A percentile compares a stretch with the other conserved stretches of the same genome.
These are phyloP conservation scores for Debaryomycetaceae sp. DNA, from an alignment of 1,139 yeast species.

Conservation along the genomic window DNA sequence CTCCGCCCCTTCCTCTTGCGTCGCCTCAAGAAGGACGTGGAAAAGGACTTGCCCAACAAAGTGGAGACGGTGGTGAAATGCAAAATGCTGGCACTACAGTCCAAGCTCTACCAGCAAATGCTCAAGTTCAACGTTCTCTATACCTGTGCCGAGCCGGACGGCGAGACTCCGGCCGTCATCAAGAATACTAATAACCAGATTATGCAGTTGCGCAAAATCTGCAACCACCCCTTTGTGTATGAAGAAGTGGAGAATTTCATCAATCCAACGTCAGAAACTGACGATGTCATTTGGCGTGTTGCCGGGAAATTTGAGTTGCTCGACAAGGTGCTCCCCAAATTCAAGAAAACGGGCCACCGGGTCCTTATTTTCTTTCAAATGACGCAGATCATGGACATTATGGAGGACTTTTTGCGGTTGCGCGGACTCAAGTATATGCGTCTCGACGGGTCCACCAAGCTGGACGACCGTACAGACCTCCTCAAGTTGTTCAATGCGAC, in stretches of 20 bases:
- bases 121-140: conserved; percentile 57
- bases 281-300: conserved; percentile 64
- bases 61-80: conserved; percentile 93
- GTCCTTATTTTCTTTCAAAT: conserved; percentile 77
- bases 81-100: conserved; percentile 83
- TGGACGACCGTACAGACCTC: conserved; percentile 68
- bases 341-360: conserved; percentile 66
- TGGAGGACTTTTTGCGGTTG: conserved; percentile 71
- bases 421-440: conserved; percentile 60
- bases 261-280: conserved; percentile 63
- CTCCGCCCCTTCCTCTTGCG: conserved; percentile 88
- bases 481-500: conserved; percentile 66
- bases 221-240: conserved; percentile 96
- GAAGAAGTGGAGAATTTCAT: conserved; percentile 86
- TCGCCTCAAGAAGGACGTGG: conserved; percentile 94
- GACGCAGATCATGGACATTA: conserved; percentile 83
- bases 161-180: conserved; percentile 36
- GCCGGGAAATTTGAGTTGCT: conserved; percentile 73
- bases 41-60: conserved; percentile 90
- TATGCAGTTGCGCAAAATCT: conserved; percentile 92
- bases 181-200: conserved; percentile 85
- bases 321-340: conserved; percentile 65
- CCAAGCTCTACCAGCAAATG: conserved; percentile 70
- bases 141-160: conserved; percentile 40
- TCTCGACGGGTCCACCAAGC: conserved; percentile 74